These are phyloP conservation scores for Candida krabiensis DNA, from an alignment of 805 yeast species.

Conservation along the genomic window DNA sequence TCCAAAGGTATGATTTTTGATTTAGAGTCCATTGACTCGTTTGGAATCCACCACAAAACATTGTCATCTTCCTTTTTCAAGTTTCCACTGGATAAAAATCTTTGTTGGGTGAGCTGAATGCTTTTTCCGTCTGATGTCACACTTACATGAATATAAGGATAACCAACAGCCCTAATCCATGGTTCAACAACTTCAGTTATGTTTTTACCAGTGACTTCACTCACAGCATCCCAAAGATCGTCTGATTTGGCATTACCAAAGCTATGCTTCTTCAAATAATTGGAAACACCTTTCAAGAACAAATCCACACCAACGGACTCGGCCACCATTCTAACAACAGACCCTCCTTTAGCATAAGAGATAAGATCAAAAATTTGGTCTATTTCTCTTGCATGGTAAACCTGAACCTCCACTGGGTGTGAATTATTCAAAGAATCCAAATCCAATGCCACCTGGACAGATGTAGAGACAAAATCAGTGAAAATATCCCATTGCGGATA, in stretches of 20 bases:
- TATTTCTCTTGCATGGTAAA: constrained; percentile 74
- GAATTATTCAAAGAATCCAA: constrained; percentile 62
- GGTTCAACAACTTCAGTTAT: constrained; percentile 58
- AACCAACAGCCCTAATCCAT: constrained; percentile 77
- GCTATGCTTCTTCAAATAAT: constrained; percentile 60
- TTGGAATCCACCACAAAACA: constrained; percentile 61
- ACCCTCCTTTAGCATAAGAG: constrained; percentile 80
- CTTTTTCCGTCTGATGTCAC: constrained; percentile 31
- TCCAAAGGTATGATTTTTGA: constrained; percentile 17
- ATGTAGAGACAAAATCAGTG: constrained; percentile 50
- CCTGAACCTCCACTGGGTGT: constrained; percentile 83
- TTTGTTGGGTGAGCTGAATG: constrained; percentile 50
- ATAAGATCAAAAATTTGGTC: constrained; percentile 82
- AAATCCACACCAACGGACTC: constrained; percentile 65
- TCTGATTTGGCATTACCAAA: constrained; percentile 72
- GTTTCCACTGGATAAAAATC: constrained; percentile 65
- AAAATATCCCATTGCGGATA: constrained; percentile 84
- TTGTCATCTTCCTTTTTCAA: constrained; percentile 55
- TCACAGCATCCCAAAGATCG: constrained; percentile 69
- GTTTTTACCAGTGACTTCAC: constrained; percentile 62
- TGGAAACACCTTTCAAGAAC: constrained; percentile 72
- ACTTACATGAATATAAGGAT: constrained; percentile 60
- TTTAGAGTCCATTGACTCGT: constrained; percentile 28
- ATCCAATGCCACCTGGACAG: constrained; percentile 50
- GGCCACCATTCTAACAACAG: constrained; percentile 74